These are phyloP conservation scores for Nelumbo lutea DNA, from an alignment of 164 flowering plant species.

Conservation along the genomic window DNA sequence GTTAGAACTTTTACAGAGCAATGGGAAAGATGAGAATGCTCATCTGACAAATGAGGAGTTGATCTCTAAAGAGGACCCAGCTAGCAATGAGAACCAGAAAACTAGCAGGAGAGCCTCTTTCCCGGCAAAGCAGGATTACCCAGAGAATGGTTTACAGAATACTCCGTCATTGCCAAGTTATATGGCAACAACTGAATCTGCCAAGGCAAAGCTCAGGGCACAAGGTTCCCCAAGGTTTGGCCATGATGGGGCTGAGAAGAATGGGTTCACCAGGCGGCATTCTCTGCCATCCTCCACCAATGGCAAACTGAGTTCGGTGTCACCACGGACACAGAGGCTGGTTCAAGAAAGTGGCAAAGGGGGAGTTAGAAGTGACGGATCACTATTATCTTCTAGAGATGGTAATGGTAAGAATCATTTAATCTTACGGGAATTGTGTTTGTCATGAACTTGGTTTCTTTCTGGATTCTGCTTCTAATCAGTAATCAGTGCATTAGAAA, in stretches of 20 bases:
- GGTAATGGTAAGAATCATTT: conserved; percentile 43
- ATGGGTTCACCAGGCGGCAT: conserved; percentile 47
- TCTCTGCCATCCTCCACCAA: conserved; percentile 60
- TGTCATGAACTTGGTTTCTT: background rate
- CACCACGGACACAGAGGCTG: conserved; percentile 45
- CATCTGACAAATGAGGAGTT: conserved; percentile 31
- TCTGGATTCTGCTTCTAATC: background rate
- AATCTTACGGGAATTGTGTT: background rate
- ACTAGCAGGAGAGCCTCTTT: conserved; percentile 42
- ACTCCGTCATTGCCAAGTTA: conserved; percentile 83
- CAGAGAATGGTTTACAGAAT: conserved; percentile 56
- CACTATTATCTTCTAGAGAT: conserved; percentile 51
- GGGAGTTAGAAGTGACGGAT: conserved; percentile 39
- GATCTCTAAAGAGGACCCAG: conserved; percentile 41
- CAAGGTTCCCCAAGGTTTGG: conserved; percentile 52
- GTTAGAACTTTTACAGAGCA: conserved; percentile 30
- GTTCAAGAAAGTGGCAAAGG: conserved; percentile 36
- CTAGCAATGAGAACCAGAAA: conserved; percentile 43
- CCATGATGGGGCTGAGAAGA: conserved; percentile 45
- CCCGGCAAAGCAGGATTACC: conserved; percentile 57
- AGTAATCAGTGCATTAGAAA: no score
- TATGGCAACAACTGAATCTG: conserved; percentile 80
- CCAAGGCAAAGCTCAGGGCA: conserved; percentile 69
- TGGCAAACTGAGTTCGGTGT: conserved; percentile 45
- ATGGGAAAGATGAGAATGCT: conserved; percentile 32